These are phyloP conservation scores for Daphne laureola DNA, from an alignment of 441 rosid genomes.

Conservation along the genomic window DNA sequence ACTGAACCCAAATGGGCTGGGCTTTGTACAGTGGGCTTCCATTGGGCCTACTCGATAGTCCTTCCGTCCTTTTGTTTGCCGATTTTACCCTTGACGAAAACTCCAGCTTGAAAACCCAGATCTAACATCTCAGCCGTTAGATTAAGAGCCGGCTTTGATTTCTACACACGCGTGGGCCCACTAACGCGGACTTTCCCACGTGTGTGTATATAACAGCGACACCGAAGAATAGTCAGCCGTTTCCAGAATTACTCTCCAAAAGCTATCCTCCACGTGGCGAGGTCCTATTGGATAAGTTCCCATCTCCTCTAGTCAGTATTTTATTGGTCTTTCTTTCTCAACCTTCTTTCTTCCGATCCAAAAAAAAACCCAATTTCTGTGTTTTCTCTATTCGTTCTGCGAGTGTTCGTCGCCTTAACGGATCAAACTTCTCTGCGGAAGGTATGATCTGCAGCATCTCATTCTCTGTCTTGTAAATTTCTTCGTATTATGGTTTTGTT, in stretches of 20 bases:
- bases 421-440: slow-evolving; percentile 23
- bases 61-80: no score
- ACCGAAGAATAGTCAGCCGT: slow-evolving; percentile 11
- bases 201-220: no score
- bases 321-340: slow-evolving; percentile 14
- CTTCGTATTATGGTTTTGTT: not conserved
- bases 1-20: not conserved
- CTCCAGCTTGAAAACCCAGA: slow-evolving; percentile 5
- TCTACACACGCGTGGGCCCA: slow-evolving; percentile 1
- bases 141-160: slow-evolving; percentile 1
- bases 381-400: not conserved
- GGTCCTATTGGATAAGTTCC: not conserved
- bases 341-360: slow-evolving; percentile 29
- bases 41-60: no score
- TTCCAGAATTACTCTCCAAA: slow-evolving; percentile 19
- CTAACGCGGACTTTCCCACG: not conserved
- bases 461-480: not conserved
- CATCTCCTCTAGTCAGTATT: slow-evolving; percentile 11
- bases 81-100: slow-evolving; percentile 13
- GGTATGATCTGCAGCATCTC: slow-evolving; percentile 25
- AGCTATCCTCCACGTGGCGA: slow-evolving; percentile 16
- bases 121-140: slow-evolving; percentile 21
- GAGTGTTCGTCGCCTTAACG: slow-evolving; percentile 9
- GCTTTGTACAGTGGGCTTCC: not conserved
- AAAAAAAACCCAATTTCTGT: not conserved